Evolutionary conservation across 768 basidiomycete genomes (phyloP).

Genomic region (Leccinum pellstonianum): DNA sequence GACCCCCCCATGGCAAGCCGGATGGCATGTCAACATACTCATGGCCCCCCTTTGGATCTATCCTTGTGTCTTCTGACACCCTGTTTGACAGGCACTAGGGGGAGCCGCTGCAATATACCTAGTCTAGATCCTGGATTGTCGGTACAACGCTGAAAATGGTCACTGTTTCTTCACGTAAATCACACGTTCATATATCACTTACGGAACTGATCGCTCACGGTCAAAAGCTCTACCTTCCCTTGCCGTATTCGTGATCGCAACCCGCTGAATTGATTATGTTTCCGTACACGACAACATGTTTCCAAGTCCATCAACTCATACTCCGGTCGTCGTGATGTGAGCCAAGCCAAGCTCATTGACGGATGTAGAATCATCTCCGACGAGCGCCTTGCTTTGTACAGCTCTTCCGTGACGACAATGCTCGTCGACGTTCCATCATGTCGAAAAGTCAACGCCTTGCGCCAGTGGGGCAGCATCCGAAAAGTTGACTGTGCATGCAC

Average conservation of each 20-base stretch:
- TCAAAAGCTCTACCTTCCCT: slow-evolving; percentile 9
- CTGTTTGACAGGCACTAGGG: slow-evolving; percentile 32
- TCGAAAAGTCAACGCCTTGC: slow-evolving; percentile 85
- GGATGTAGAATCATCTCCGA: slow-evolving; percentile 13
- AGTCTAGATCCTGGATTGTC: slow-evolving; percentile 34
- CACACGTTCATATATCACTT: slow-evolving; percentile 38
- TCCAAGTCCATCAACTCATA: slow-evolving; percentile 10
- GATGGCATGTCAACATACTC: slow-evolving; percentile 37
- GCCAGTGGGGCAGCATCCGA: slow-evolving; percentile 86
- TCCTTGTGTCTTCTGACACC: slow-evolving; percentile 32
- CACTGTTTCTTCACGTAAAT: slow-evolving; percentile 5
- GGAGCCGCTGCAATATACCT: slow-evolving; percentile 19
- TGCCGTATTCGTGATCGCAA: slow-evolving; percentile 27
- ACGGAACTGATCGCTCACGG: slow-evolving; percentile 33
- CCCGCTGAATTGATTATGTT: slow-evolving; percentile 11
- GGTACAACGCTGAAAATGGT: slow-evolving; percentile 25
- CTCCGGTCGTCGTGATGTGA: slow-evolving; percentile 26
- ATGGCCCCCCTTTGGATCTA: slow-evolving; percentile 19
- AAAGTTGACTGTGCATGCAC: slow-evolving; percentile 91
- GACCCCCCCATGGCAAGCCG: slow-evolving; percentile 28
- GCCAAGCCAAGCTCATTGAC: slow-evolving; percentile 23
- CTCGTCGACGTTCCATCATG: slow-evolving; percentile 31
- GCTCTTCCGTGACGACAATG: slow-evolving; percentile 2
- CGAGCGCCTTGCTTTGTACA: slow-evolving; percentile 6
- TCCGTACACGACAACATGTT: slow-evolving; percentile 9